These are phyloP conservation scores for Limnanthes douglasii DNA, from an alignment of 345 rosid species.

Conservation along the genomic window DNA sequence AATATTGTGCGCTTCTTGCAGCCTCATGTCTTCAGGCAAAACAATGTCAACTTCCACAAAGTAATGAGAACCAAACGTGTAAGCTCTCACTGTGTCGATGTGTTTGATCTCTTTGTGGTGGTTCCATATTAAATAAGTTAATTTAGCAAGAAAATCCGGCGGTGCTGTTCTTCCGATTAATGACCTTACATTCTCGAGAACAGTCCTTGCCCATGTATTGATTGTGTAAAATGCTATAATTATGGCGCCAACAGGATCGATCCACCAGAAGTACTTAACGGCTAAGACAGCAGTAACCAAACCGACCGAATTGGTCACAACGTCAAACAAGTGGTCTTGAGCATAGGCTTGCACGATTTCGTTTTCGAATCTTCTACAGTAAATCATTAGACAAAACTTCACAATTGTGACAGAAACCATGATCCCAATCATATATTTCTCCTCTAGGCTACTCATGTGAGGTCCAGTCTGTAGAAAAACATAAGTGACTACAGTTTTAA, in stretches of 20 bases:
- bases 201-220: conserved; percentile 59
- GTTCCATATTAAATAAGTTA: conserved; percentile 75
- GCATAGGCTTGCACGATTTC: conserved; percentile 37
- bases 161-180: conserved; percentile 69
- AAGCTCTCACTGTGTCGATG: conserved; percentile 72
- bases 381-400: conserved; percentile 34
- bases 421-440: conserved; percentile 40
- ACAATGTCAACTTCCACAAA: conserved; percentile 84
- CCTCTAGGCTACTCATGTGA: conserved; percentile 15
- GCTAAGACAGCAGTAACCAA: conserved; percentile 37
- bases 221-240: conserved; percentile 64
- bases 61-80: conserved; percentile 69
- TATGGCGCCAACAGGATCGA: conserved; percentile 47
- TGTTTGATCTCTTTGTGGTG: conserved; percentile 61
- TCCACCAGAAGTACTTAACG: conserved; percentile 34
- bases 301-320: conserved; percentile 40
- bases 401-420: conserved; percentile 26
- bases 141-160: conserved; percentile 60
- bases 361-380: conserved; percentile 33
- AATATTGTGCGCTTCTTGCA: conserved; percentile 57
- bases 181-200: conserved; percentile 53
- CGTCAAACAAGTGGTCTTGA: conserved; percentile 43
- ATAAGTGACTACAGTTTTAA: not conserved
- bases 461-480: conserved; percentile 14
- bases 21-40: conserved; percentile 51